Evolutionary conservation across 2,329 filamentous ascomycete species (phyloP).

Genomic region (Exophiala alcalophila): DNA sequence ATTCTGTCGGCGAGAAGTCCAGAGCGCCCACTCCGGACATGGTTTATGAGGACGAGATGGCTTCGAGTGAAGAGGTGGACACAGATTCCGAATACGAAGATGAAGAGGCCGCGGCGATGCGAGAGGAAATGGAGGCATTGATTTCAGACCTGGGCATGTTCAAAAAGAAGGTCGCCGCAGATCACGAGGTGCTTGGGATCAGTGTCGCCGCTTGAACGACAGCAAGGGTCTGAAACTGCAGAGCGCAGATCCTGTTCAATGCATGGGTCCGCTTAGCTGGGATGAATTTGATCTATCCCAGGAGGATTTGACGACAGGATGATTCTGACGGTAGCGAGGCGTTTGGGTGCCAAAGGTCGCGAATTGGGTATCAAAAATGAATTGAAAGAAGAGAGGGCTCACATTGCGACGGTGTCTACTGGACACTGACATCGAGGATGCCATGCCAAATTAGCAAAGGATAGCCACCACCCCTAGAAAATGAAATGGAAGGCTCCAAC

Average conservation of each 20-base stretch:
- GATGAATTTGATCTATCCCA: too few relatives aligned
- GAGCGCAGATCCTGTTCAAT: neutral
- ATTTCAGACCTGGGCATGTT: slow-evolving; percentile 77
- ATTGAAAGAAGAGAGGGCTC: slow-evolving; percentile 1
- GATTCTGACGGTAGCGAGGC: slow-evolving; percentile 11
- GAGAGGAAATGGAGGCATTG: slow-evolving; percentile 81
- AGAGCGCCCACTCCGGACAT: slow-evolving; percentile 27
- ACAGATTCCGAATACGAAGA: slow-evolving; percentile 59
- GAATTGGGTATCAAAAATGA: neutral
- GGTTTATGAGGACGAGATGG: slow-evolving; percentile 36
- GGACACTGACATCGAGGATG: too few relatives aligned
- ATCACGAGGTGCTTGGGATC: slow-evolving; percentile 42
- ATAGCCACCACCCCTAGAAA: too few relatives aligned
- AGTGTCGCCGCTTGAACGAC: slow-evolving; percentile 16
- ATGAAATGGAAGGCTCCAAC: too few relatives aligned
- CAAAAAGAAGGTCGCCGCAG: slow-evolving; percentile 80
- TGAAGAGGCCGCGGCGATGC: slow-evolving; percentile 60
- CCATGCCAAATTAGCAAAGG: too few relatives aligned
- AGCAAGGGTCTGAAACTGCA: neutral
- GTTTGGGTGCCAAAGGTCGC: slow-evolving; percentile 4
- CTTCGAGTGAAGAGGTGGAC: slow-evolving; percentile 37
- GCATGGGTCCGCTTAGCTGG: too few relatives aligned
- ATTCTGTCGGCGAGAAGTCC: slow-evolving; percentile 17
- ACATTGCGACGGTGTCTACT: too few relatives aligned
- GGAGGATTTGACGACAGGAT: slow-evolving; percentile 4